Conservation (phyloP, 148 eudicot species). For the Dysphania ambrosioides region DNA sequence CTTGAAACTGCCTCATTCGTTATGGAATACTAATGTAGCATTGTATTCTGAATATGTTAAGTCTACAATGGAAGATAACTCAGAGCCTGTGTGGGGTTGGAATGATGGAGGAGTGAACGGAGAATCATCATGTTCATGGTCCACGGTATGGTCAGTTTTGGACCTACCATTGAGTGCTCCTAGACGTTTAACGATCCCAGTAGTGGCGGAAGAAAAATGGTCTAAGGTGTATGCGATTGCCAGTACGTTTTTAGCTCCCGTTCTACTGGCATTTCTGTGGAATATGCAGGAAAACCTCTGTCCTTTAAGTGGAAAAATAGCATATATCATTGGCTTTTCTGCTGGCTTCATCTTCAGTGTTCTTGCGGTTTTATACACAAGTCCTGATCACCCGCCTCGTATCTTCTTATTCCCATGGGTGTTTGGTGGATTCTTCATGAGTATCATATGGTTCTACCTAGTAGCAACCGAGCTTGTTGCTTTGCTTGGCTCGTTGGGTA, state of each 20-base stretch:
- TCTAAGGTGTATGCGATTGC: constrained; percentile 64
- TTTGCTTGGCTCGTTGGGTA: constrained; percentile 49
- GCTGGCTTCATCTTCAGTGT: constrained; percentile 39
- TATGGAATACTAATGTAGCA: constrained; percentile 59
- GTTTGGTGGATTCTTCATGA: constrained; percentile 68
- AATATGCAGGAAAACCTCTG: constrained; percentile 30
- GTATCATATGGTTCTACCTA: constrained; percentile 74
- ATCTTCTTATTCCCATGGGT: constrained; percentile 58
- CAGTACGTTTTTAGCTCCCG: constrained; percentile 60
- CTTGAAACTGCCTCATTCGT: constrained; percentile 54
- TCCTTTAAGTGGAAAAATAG: constrained; percentile 25
- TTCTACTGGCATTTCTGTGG: constrained; percentile 58
- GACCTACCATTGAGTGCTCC: constrained; percentile 54
- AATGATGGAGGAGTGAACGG: constrained; percentile 35
- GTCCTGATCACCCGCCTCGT: constrained; percentile 49
- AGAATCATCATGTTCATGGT: constrained; percentile 31
- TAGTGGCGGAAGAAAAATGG: constrained; percentile 66
- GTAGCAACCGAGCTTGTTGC: constrained; percentile 65
- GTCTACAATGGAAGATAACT: constrained; percentile 26
- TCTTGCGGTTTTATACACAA: constrained; percentile 44
- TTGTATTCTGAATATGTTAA: constrained; percentile 50
- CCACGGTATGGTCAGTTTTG: constrained; percentile 38
- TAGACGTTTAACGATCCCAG: constrained; percentile 59
- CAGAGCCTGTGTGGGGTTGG: constrained; percentile 51
- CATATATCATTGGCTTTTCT: constrained; percentile 34